Conservation (phyloP, 2,329 filamentous ascomycete genomes). For the Fusarium globosum region DNA sequence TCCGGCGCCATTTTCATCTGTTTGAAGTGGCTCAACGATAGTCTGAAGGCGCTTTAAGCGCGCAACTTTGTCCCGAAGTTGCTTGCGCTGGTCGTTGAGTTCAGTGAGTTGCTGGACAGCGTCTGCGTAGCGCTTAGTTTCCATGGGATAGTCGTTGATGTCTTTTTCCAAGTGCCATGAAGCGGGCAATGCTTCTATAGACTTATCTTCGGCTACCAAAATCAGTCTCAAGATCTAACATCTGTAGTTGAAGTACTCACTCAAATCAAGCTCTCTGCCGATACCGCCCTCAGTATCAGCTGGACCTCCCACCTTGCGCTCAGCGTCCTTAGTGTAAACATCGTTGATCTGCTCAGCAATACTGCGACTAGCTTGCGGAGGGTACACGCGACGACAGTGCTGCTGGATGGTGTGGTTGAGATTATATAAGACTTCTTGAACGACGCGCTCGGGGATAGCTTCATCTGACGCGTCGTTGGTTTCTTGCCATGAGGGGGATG, state of each 20-base stretch:
- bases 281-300: constrained; percentile 53
- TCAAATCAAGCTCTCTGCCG: constrained; percentile 57
- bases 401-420: constrained; percentile 72
- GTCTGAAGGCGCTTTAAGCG: constrained; percentile 61
- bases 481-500: constrained; percentile 64
- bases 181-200: constrained; percentile 59
- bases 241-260: constrained; percentile 44
- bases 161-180: constrained; percentile 59
- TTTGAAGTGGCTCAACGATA: constrained; percentile 59
- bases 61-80: constrained; percentile 55
- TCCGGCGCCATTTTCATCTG: constrained; percentile 46
- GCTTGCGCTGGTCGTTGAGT: constrained; percentile 56
- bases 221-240: background rate
- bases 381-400: constrained; percentile 74
- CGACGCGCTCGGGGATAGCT: constrained; percentile 58
- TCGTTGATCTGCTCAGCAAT: constrained; percentile 78
- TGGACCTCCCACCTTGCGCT: constrained; percentile 52
- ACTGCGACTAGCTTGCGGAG: constrained; percentile 75
- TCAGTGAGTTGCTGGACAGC: constrained; percentile 60
- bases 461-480: constrained; percentile 57
- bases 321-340: constrained; percentile 66
- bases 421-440: constrained; percentile 67
- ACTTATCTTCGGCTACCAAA: constrained; percentile 52
- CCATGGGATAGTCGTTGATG: constrained; percentile 52
- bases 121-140: constrained; percentile 63